Evolutionary conservation across 495 filamentous ascomycete genomes (phyloP), one percentile per base, ranked within the genome.

Genomic region (Neurospora sp.): DNA sequence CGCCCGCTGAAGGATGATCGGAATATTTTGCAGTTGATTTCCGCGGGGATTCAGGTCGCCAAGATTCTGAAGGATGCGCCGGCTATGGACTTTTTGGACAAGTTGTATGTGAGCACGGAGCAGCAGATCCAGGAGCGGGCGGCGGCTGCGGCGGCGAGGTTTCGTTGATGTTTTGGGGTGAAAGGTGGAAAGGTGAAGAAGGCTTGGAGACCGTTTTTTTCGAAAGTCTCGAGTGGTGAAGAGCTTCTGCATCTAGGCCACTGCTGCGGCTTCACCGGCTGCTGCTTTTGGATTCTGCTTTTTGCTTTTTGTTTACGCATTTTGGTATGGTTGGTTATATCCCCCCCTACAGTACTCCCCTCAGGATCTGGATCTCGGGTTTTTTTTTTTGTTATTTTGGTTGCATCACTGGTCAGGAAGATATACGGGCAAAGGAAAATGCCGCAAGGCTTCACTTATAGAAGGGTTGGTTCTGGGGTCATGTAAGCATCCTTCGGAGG

Each of bases 1-100:
- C 87, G 93, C 61, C 92, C 93, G 20, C 84, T 93, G 73, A 96
- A 96, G 87, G 93, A 96, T 84, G 93, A 96, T 80, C 87, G 93
- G 75, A 94, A 94, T 79, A 92, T 96, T 72, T 85, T 96, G 42
- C 93, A 96, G 82, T 85, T 95, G 37, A 92, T 96, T 71, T 93
- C 90, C 69, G 92, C 93, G 42, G 93, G 93, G 35, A 91, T 91
- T 69, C 93, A 96, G 81, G 93, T 96, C 74, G 90, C 92, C 47
- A 94, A 93, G 78, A 93, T 95, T 71, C 84, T 96, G 41, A 93
- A 90, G 81, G 93, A 96, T 83, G 89, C 91, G 68, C 84, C 84
- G 74, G 92, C 92, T 53, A 94, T 95, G 93, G 87, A 90, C 73
- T 91, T 89, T 79, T 82, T 95, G 77, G 93, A 95, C 78, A 83